phyloP scores from a whole-genome alignment of 148 eudicot genomes.

The Rhododendron kiyosumense region DNA sequence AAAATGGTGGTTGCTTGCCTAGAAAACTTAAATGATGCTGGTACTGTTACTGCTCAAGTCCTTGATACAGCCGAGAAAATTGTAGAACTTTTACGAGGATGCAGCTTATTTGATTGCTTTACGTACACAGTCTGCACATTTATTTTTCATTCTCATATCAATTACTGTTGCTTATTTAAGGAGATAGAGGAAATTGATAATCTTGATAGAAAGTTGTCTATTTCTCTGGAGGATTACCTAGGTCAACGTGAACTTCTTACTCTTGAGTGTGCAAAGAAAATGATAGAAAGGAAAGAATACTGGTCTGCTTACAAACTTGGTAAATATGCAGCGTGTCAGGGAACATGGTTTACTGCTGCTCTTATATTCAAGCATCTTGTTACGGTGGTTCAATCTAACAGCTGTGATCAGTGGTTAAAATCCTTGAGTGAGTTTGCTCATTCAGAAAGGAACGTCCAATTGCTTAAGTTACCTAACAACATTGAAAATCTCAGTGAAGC shows the following conservation, averaged over 20 bases:
- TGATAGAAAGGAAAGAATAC: slow-evolving; percentile 44
- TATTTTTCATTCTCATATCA: slow-evolving; percentile 36
- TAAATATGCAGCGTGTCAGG: slow-evolving; percentile 59
- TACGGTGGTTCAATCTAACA: slow-evolving; percentile 38
- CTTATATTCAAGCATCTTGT: slow-evolving; percentile 53
- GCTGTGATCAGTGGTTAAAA: slow-evolving; percentile 52
- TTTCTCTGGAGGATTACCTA: slow-evolving; percentile 23
- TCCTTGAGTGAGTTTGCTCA: slow-evolving; percentile 46
- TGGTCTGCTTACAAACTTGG: slow-evolving; percentile 81
- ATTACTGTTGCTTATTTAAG: slow-evolving; percentile 16
- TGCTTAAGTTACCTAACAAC: slow-evolving; percentile 28
- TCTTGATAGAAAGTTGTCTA: slow-evolving; percentile 7
- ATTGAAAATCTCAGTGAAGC: slow-evolving; percentile 34
- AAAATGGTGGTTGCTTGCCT: slow-evolving; percentile 42
- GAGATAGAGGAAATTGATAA: slow-evolving; percentile 16
- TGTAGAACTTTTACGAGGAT: slow-evolving; percentile 31
- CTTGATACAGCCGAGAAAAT: slow-evolving; percentile 34
- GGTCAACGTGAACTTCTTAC: slow-evolving; percentile 27
- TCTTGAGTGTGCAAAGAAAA: slow-evolving; percentile 39
- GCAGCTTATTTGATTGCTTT: slow-evolving; percentile 48
- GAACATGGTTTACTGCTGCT: slow-evolving; percentile 66
- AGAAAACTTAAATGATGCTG: slow-evolving; percentile 33
- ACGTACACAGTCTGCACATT: slow-evolving; percentile 37
- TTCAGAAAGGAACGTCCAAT: slow-evolving; percentile 47
- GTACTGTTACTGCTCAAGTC: slow-evolving; percentile 26